Percentiles rank a stretch among this genome's conserved stretches.
These are phyloP conservation scores for Leishmania major DNA, from an alignment of 208 protist genomes.

Conservation along the genomic window DNA sequence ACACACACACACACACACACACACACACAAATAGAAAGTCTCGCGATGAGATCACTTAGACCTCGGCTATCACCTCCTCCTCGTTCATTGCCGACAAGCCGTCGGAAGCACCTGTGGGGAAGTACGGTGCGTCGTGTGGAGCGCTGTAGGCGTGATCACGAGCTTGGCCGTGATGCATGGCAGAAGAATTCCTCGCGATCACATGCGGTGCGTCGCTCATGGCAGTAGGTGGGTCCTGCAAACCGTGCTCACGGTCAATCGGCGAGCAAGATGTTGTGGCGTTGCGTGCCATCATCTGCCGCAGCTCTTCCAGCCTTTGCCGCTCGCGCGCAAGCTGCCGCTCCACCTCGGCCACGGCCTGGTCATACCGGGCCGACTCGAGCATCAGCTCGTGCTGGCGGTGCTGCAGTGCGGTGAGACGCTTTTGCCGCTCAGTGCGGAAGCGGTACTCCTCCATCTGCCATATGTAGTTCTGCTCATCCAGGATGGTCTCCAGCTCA, in stretches of 20 bases:
- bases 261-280: background rate
- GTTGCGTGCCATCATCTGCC: slow-evolving; percentile 15
- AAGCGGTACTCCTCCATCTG: slow-evolving; percentile 71
- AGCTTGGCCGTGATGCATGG: background rate
- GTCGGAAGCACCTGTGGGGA: background rate
- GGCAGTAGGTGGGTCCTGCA: background rate
- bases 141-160: background rate
- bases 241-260: background rate
- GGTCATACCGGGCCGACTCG: slow-evolving; percentile 32
- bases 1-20: background rate
- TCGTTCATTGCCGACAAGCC: background rate
- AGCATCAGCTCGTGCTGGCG: slow-evolving; percentile 35
- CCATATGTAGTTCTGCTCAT: slow-evolving; percentile 61
- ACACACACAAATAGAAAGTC: background rate
- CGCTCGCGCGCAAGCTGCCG: slow-evolving; percentile 37
- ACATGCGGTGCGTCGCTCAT: background rate
- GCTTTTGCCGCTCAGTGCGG: slow-evolving; percentile 54
- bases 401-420: slow-evolving; percentile 28
- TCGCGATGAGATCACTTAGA: background rate
- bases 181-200: background rate
- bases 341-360: slow-evolving; percentile 30
- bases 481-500: slow-evolving; percentile 41
- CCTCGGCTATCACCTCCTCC: slow-evolving; percentile 2
- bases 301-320: slow-evolving; percentile 34
- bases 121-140: background rate